These are phyloP conservation scores for Elsinoe necatrix DNA, from an alignment of 2,329 filamentous ascomycete genomes.

Conservation along the genomic window DNA sequence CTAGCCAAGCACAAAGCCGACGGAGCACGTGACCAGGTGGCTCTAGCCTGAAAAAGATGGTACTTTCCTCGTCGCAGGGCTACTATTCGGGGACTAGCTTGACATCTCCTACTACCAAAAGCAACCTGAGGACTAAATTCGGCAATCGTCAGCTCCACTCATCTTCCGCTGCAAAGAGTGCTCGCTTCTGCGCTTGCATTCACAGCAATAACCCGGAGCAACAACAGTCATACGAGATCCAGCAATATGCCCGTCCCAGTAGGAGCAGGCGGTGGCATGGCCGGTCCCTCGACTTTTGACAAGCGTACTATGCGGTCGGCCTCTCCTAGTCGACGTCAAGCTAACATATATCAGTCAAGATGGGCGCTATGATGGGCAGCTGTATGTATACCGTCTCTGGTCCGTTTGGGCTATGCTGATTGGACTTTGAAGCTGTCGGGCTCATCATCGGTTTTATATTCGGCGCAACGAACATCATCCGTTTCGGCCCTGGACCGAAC, in stretches of 20 bases:
- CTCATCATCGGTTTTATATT: slow-evolving; percentile 97
- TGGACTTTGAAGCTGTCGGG: slow-evolving; percentile 62
- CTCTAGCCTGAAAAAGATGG: not conserved
- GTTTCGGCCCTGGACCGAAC: slow-evolving; percentile 86
- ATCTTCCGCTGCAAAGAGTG: not conserved
- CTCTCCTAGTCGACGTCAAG: slow-evolving; percentile 21
- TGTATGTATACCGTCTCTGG: slow-evolving; percentile 53
- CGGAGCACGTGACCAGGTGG: not conserved
- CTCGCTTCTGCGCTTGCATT: not conserved
- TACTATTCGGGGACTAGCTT: not conserved
- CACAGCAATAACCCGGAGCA: not conserved
- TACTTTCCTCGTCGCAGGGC: not conserved
- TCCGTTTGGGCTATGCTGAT: not conserved
- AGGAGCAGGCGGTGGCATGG: slow-evolving; percentile 35
- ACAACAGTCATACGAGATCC: not conserved
- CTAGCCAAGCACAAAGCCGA: not conserved
- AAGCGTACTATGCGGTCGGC: slow-evolving; percentile 48
- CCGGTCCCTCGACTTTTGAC: slow-evolving; percentile 60
- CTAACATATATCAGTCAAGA: slow-evolving; percentile 61
- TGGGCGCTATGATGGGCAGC: slow-evolving; percentile 97
- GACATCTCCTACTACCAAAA: not conserved
- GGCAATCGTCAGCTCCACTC: not conserved
- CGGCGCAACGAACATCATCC: slow-evolving; percentile 83
- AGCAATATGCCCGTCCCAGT: slow-evolving; percentile 48
- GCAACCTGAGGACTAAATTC: not conserved